A percentile compares a stretch with the other conserved stretches of the same genome.
These are phyloP conservation scores for Pichia sp. DNA, from an alignment of 1,139 yeast genomes.

Conservation along the genomic window DNA sequence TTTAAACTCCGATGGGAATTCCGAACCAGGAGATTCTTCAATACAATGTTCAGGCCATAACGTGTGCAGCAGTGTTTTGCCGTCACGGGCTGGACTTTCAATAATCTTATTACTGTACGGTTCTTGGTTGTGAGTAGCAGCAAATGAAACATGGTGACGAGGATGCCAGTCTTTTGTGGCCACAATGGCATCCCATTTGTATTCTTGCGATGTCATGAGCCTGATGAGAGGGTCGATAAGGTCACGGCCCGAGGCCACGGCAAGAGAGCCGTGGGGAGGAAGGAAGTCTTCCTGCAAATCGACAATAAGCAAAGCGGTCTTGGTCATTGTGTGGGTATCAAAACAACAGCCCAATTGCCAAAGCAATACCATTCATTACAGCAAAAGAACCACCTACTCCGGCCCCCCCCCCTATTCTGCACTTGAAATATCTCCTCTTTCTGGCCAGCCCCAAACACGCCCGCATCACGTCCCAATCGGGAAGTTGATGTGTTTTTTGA, in stretches of 20 bases:
- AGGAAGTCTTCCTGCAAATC: constrained; percentile 86
- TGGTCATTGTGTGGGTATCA: constrained; percentile 11
- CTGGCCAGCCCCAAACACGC: too few species aligned
- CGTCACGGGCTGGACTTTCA: constrained; percentile 43
- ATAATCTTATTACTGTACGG: constrained; percentile 52
- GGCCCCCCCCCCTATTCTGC: too few species aligned
- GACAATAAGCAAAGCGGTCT: constrained; percentile 59
- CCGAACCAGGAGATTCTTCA: constrained; percentile 61
- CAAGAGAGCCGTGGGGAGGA: constrained; percentile 71
- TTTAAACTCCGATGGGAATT: constrained; percentile 47
- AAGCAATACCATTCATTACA: too few species aligned
- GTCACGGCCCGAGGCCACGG: constrained; percentile 60
- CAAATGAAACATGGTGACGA: constrained; percentile 69
- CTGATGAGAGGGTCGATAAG: constrained; percentile 47
- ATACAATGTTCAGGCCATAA: constrained; percentile 95
- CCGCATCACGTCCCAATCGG: too few species aligned
- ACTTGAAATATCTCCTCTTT: too few species aligned
- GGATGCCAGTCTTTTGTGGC: constrained; percentile 94
- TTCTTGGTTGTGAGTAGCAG: constrained; percentile 43
- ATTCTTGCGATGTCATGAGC: constrained; percentile 34
- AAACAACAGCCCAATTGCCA: too few species aligned
- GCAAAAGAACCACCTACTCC: too few species aligned
- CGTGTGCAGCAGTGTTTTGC: constrained; percentile 37
- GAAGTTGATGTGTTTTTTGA: too few species aligned
- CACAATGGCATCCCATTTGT: constrained; percentile 56